Evolutionary conservation across 1,284 basidiomycete species (phyloP), one percentile per base, ranked within the genome.

Genomic region (Ustilago cynodontis): DNA sequence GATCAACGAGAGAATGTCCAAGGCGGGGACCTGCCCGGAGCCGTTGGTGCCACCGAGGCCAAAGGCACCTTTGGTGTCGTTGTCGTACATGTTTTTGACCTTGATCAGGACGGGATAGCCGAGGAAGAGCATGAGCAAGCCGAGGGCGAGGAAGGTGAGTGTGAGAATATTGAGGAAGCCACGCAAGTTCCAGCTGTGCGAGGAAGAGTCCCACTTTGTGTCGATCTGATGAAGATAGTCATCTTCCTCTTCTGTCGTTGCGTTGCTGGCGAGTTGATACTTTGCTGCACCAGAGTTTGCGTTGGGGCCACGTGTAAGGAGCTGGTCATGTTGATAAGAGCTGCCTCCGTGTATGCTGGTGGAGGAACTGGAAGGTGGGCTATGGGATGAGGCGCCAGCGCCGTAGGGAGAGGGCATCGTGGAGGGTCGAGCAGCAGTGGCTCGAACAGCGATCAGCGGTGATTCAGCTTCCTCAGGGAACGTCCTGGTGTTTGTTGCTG

Each of bases 21-120:
- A 63, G 11, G 66, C 72, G 29, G 82, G 81, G 8, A 82, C 73
- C 65, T 83, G 82, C 14, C 82, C 82, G 1, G 78, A 77, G 3
- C 82, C 82, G 59, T 83, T 83, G 29, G 81, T 89, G 77, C 93
- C 93, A 31, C 93, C 93, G 22, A 93, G 80, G 80, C 93, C 93
- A 52, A 69, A 81, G 33, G 71, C 79, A 22, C 77, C 77, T 29
- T 74, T 71, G n/a, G 71, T 82, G 37, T 65, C 52, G 43, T 56
- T 57, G 56, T 73, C 77, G 39, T 77, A 79, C 59, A 76, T 57
- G 39, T 79, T 47, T 7, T 64, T 59, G 33, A 82, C 51, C 31
- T 85, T 74, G 54, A 82, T 78, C 10, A 82, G 59, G 29, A 85
- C 76, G 6, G 84, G 84, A 50, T 85, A 85, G 18, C 84, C 84